A percentile compares a stretch with the other conserved stretches of the same genome.
phyloP scores from a whole-genome alignment of 306 rosid species.

The Crotalaria pallida region DNA sequence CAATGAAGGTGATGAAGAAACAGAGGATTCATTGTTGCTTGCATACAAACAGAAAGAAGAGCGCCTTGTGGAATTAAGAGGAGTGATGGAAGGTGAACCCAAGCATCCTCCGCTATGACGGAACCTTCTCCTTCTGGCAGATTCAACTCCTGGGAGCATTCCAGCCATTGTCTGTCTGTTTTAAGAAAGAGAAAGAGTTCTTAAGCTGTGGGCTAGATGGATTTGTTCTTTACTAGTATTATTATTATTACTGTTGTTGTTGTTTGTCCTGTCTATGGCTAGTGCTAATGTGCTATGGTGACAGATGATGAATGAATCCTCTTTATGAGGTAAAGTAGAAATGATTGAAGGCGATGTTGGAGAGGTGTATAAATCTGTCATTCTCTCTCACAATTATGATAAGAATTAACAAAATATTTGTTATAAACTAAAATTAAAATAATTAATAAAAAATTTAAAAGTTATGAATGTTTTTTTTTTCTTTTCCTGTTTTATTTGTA shows the following conservation, averaged over 20 bases:
- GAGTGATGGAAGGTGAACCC: slow-evolving; percentile 30
- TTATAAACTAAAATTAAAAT: too few species aligned
- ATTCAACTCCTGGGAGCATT: slow-evolving; percentile 89
- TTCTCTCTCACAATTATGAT: too few species aligned
- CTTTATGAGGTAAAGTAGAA: background rate
- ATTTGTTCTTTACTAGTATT: background rate
- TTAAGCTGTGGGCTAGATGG: background rate
- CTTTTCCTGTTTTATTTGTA: too few species aligned
- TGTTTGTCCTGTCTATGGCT: background rate
- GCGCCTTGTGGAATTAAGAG: slow-evolving; percentile 43
- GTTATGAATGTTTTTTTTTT: too few species aligned
- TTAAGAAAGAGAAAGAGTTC: background rate
- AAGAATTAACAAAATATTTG: too few species aligned
- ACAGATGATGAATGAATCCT: background rate
- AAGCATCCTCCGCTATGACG: slow-evolving; percentile 37
- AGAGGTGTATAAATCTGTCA: too few species aligned
- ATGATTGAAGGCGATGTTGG: background rate
- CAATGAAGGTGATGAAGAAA: slow-evolving; percentile 37
- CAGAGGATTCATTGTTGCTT: slow-evolving; percentile 48
- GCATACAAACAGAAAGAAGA: slow-evolving; percentile 60
- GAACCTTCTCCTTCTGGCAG: slow-evolving; percentile 64
- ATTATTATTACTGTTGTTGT: too few species aligned
- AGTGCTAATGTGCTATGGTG: background rate
- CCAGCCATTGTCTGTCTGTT: slow-evolving; percentile 47
- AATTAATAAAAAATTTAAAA: too few species aligned